A percentile compares a stretch with the other conserved stretches of the same genome.
Evolutionary conservation across 2,329 filamentous ascomycete genomes (phyloP).

Genomic region (Penicillium sp.): DNA sequence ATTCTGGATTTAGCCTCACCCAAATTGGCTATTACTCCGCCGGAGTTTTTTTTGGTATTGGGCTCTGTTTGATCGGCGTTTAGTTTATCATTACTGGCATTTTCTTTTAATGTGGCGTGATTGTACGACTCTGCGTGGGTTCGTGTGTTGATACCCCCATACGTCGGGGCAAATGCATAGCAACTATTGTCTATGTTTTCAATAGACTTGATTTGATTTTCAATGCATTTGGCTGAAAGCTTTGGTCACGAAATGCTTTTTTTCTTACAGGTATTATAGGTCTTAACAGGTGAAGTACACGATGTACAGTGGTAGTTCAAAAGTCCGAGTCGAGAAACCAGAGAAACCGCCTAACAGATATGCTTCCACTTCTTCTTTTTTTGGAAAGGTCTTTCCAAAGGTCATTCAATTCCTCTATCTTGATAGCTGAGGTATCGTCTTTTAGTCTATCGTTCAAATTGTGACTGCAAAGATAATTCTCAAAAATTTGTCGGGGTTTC

Average conservation of each 20-base stretch:
- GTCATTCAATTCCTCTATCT: too few species aligned
- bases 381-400: too few species aligned
- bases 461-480: too few species aligned
- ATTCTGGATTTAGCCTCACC: conserved; percentile 3
- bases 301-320: too few species aligned
- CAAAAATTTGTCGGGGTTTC: too few species aligned
- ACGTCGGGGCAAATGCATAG: conserved; percentile 9
- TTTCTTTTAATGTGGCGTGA: conserved; percentile 8
- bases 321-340: too few species aligned
- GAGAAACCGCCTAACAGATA: too few species aligned
- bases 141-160: conserved; percentile 17
- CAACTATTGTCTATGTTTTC: conserved; percentile 1
- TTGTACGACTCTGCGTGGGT: conserved; percentile 7
- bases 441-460: too few species aligned
- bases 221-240: not conserved
- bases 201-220: conserved; percentile 13
- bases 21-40: not conserved
- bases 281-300: not conserved
- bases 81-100: conserved; percentile 12
- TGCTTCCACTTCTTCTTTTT: too few species aligned
- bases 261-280: not conserved
- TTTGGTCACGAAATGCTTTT: not conserved
- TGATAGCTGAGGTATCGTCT: too few species aligned
- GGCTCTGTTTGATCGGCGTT: conserved; percentile 11
- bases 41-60: not conserved